phyloP scores from a whole-genome alignment of 2,329 filamentous ascomycete genomes.

The Cryphonectria japonica region DNA sequence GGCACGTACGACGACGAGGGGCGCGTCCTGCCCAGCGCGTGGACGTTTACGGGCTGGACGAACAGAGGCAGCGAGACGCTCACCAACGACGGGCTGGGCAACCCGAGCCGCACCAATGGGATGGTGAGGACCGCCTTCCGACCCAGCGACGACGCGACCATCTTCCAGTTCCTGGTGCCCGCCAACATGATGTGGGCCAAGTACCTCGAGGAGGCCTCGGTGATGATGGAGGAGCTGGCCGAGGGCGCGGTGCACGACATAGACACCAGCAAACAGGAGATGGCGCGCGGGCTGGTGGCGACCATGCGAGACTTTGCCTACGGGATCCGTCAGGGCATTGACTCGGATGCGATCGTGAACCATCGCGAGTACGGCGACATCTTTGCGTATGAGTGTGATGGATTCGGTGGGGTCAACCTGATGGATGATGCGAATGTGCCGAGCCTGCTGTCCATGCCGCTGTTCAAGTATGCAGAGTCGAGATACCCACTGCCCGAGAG shows the following conservation, averaged over 20 bases:
- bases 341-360: constrained; percentile 69
- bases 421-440: constrained; percentile 78
- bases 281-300: constrained; percentile 47
- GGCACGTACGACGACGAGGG: constrained; percentile 68
- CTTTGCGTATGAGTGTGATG: constrained; percentile 78
- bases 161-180: constrained; percentile 78
- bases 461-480: constrained; percentile 57
- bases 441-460: constrained; percentile 66
- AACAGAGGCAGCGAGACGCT: constrained; percentile 75
- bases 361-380: constrained; percentile 67
- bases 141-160: constrained; percentile 82
- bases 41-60: constrained; percentile 76
- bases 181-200: constrained; percentile 74
- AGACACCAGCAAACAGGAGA: constrained; percentile 39
- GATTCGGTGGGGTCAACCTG: constrained; percentile 66
- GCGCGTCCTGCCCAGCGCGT: constrained; percentile 57
- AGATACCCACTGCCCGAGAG: constrained; percentile 14
- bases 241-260: constrained; percentile 40
- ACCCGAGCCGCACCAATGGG: constrained; percentile 76
- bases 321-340: constrained; percentile 69
- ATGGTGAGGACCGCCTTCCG: constrained; percentile 80
- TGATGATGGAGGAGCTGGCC: constrained; percentile 52
- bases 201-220: constrained; percentile 57
- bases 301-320: constrained; percentile 62
- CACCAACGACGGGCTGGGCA: constrained; percentile 72